phyloP scores from a whole-genome alignment of 805 yeast species.

The Metahyphopichia silvanorum region DNA sequence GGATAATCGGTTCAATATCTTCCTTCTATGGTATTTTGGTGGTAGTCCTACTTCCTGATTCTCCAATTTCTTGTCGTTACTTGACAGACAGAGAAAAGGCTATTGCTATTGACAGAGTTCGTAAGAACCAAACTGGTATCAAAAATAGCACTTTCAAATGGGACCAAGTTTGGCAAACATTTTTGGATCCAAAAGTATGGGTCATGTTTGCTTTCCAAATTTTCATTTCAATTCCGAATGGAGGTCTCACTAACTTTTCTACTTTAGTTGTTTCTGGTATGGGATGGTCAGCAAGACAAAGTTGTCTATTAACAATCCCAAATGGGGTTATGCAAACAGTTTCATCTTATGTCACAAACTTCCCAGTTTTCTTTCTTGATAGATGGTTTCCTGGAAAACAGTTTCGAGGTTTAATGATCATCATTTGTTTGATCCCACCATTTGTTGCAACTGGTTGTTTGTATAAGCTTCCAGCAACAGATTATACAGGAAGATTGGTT shows the following conservation, averaged over 20 bases:
- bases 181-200: conserved; percentile 14
- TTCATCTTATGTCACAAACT: conserved; percentile 18
- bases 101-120: conserved; percentile 10
- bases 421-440: conserved; percentile 10
- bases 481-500: conserved; percentile 8
- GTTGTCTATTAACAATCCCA: conserved; percentile 22
- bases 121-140: conserved; percentile 15
- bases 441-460: conserved; percentile 17
- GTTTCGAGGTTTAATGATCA: conserved; percentile 8
- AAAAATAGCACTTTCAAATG: conserved; percentile 13
- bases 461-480: conserved; percentile 12
- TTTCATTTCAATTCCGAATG: conserved; percentile 25
- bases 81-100: conserved; percentile 14
- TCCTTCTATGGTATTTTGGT: conserved; percentile 16
- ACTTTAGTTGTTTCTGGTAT: conserved; percentile 25
- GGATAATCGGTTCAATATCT: conserved; percentile 20
- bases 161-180: conserved; percentile 16
- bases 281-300: conserved; percentile 15
- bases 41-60: conserved; percentile 15
- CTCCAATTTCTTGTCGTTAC: conserved; percentile 14
- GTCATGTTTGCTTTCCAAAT: conserved; percentile 19
- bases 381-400: conserved; percentile 27
- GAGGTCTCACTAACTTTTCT: conserved; percentile 27
- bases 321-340: conserved; percentile 13
- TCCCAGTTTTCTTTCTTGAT: conserved; percentile 24